Evolutionary conservation across 2,329 filamentous ascomycete species (phyloP), one percentile per base, ranked within the genome.

Genomic region (Apiospora hydei): DNA sequence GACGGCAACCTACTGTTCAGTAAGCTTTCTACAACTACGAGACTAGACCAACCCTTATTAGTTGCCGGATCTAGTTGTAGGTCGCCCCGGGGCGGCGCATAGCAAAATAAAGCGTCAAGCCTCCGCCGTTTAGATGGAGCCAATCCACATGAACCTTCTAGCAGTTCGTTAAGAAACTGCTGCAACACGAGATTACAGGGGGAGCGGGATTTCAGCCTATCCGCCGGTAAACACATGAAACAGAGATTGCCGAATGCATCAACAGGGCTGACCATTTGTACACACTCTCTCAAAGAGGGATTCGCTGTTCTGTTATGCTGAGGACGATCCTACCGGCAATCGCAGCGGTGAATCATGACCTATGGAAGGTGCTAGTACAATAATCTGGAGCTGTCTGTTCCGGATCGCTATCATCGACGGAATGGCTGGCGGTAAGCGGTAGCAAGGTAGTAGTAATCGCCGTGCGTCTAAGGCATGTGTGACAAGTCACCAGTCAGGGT

Each of bases 161-260:
- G n/a, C 57, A 64, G 21, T 41, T 41, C 34, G 57, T 64, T 41
- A n/a, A 49, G 46, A 49, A 34, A 64, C 57, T 38, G 57, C 34
- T 38, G 57, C 34, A n/a, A 41, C 21, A 64, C 34, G 10, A 64
- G 34, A 64, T 64, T 64, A 64, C 57, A 64, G 34, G 57, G 57
- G 34, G 34, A 14, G 34, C 57, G 57, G 57, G 34, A 64, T 64
- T 64, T 41, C 57, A 64, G 57, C 57, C 57, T 64, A 24, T 64
- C 57, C 57, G 57, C n/a, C 57, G 57, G 57, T 11, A 64, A n/a
- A 13, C 57, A 64, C 57, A 64, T 64, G 57, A 64, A 64, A 64
- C 57, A 14, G 34, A 64, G 57, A 64, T 64, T 64, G 57, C 57
- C 57, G 57, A 64, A 41, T 64, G 57, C 30, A 64, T n/a, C 57